These are phyloP conservation scores for Cnidoscolus chayamansa DNA, from an alignment of 441 rosid species.

Conservation along the genomic window DNA sequence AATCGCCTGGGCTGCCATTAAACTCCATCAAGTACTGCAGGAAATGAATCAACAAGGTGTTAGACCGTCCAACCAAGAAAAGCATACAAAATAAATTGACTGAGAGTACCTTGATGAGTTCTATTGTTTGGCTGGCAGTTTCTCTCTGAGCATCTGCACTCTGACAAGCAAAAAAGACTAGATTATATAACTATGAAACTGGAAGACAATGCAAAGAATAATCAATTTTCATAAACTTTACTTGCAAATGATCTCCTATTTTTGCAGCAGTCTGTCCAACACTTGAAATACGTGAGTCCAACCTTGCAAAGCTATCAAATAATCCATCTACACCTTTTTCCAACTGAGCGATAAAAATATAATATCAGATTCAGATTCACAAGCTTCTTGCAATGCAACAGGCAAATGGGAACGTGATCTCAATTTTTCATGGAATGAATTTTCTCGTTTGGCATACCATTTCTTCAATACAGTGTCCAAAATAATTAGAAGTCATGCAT, in stretches of 20 bases:
- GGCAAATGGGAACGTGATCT: neutral
- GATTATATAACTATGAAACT: constrained; percentile 13
- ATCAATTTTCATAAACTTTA: constrained; percentile 26
- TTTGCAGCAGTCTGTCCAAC: constrained; percentile 99
- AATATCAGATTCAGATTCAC: constrained; percentile 4
- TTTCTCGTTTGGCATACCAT: neutral
- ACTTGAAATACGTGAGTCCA: constrained; percentile 97
- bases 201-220: constrained; percentile 8
- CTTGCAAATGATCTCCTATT: constrained; percentile 99
- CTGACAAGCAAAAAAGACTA: constrained; percentile 40
- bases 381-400: neutral
- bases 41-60: constrained; percentile 25
- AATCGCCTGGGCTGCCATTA: constrained; percentile 97
- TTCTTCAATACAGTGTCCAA: constrained; percentile 6
- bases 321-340: constrained; percentile 97
- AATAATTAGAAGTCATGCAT: neutral
- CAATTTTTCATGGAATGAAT: neutral
- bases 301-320: constrained; percentile 96
- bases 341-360: constrained; percentile 44
- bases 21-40: constrained; percentile 98
- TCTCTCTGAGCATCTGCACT: constrained; percentile 99
- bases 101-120: constrained; percentile 79
- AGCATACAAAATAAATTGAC: constrained; percentile 18
- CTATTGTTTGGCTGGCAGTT: constrained; percentile 97
- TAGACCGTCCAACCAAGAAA: constrained; percentile 21